phyloP scores from a whole-genome alignment of 192 early-diverging fungal genomes.

The Kappamyces sp. region DNA sequence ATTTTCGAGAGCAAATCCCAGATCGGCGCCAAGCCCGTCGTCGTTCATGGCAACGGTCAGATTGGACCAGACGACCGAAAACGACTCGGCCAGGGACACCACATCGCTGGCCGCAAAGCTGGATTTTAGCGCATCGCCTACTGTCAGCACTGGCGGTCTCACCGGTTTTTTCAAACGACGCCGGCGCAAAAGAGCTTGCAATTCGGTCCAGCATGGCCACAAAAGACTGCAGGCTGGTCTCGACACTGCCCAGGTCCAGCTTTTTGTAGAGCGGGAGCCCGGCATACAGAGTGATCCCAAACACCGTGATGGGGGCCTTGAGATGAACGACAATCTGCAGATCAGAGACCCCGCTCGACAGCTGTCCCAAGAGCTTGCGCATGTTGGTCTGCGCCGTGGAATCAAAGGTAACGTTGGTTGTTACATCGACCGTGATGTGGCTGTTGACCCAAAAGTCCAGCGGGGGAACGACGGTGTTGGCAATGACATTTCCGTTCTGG shows the following conservation, averaged over 20 bases:
- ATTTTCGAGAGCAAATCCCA: slow-evolving; percentile 30
- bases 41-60: slow-evolving; percentile 29
- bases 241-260: slow-evolving; percentile 23
- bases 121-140: neutral
- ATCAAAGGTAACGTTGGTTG: neutral
- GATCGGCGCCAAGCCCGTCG: slow-evolving; percentile 18
- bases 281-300: slow-evolving; percentile 35
- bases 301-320: slow-evolving; percentile 24
- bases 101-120: neutral
- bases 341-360: slow-evolving; percentile 5
- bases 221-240: slow-evolving; percentile 17
- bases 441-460: slow-evolving; percentile 12
- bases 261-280: slow-evolving; percentile 28
- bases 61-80: neutral
- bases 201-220: neutral
- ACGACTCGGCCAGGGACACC: neutral
- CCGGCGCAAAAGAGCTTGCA: slow-evolving; percentile 1
- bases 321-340: slow-evolving; percentile 1
- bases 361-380: neutral
- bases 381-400: neutral
- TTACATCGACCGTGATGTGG: slow-evolving; percentile 4
- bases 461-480: slow-evolving; percentile 3
- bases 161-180: neutral
- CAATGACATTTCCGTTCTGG: neutral
- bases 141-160: neutral